These are phyloP conservation scores for Pseudopithomyces maydicus DNA, from an alignment of 2,329 filamentous ascomycete genomes.

Conservation along the genomic window DNA sequence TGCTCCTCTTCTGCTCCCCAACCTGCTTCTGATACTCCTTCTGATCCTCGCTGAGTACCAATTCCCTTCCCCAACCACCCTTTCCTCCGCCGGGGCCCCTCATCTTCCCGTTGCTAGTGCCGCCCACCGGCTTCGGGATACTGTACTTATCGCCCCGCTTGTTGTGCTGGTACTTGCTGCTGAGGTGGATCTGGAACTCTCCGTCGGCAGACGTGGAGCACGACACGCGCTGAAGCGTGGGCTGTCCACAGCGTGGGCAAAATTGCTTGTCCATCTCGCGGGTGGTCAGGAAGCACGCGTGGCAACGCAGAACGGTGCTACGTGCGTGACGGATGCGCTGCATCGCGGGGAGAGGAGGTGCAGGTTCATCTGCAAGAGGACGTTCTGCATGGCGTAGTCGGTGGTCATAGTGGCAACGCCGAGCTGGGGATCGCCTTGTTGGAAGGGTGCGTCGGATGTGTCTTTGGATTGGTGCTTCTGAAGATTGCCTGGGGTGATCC, in stretches of 20 bases:
- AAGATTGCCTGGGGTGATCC: slow-evolving; percentile 95
- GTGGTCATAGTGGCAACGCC: slow-evolving; percentile 91
- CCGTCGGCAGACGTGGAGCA: slow-evolving; percentile 84
- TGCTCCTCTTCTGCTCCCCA: slow-evolving; percentile 67
- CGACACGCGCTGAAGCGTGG: slow-evolving; percentile 80
- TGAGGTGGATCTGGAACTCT: slow-evolving; percentile 83
- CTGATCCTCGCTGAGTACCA: slow-evolving; percentile 93
- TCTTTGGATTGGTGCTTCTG: slow-evolving; percentile 80
- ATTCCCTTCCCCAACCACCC: slow-evolving; percentile 80
- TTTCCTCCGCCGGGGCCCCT: slow-evolving; percentile 74
- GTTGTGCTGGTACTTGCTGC: slow-evolving; percentile 96
- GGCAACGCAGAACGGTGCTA: slow-evolving; percentile 89
- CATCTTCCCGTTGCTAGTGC: slow-evolving; percentile 77
- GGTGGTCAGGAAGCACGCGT: slow-evolving; percentile 75
- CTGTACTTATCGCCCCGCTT: slow-evolving; percentile 90
- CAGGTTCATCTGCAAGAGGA: slow-evolving; percentile 91
- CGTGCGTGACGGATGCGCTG: slow-evolving; percentile 83
- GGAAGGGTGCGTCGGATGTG: slow-evolving; percentile 50
- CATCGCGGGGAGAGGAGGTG: slow-evolving; percentile 82
- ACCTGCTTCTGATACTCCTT: slow-evolving; percentile 80
- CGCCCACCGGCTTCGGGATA: slow-evolving; percentile 86
- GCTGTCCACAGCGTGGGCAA: slow-evolving; percentile 87
- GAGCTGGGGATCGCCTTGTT: slow-evolving; percentile 63
- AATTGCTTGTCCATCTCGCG: slow-evolving; percentile 89
- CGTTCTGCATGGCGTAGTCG: slow-evolving; percentile 98